Evolutionary conservation across 2,329 filamentous ascomycete species (phyloP), one percentile per base, ranked within the genome.

Genomic region (Spiromastix sp.): DNA sequence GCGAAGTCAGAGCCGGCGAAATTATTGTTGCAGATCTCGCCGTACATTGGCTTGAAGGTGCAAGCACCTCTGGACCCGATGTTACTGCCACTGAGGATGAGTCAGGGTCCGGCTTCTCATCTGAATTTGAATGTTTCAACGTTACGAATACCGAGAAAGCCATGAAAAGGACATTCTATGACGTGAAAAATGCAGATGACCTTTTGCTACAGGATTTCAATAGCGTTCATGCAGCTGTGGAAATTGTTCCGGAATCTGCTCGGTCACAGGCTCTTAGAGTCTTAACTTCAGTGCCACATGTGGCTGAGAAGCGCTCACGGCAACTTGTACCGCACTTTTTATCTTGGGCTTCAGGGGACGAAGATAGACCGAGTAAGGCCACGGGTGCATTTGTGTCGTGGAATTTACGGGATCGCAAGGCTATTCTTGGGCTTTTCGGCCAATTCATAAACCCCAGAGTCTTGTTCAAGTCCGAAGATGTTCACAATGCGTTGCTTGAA

Each of bases 381-480:
- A 18, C 39, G 15, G 41, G 44, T 9, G 28, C 41, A 3, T 27
- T 45, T 9, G 19, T 21, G 8, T 26, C 50, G 34, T 58, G 68
- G 66, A 60, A 65, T n/a, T 61, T 64, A 40, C 59, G 61, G 40
- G 91, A 98, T 53, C 81, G 89, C 44, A 89, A 94, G 54, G 73
- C 79, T 1, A 77, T 95, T 51, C 69, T 98, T 21, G 71, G 71
- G 1, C 68, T 98, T 4, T 86, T 98, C 51, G 74, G 82, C 0
- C 77, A 86, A 42, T 96, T 96, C 52, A 66, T 72, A 32, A 98
- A 98, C 51, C 85, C 91, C 0, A 82, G 72, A 48, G 85, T 86
- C 1, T 65, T 98, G 3, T 96, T 78, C 57, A 81, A 77, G 49
- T 74, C 81, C 20, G 67, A 76, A 7, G 78, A 85, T 37, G 87